These are phyloP conservation scores for Parmelia sp. DNA, from an alignment of 495 filamentous ascomycete species.

Conservation along the genomic window DNA sequence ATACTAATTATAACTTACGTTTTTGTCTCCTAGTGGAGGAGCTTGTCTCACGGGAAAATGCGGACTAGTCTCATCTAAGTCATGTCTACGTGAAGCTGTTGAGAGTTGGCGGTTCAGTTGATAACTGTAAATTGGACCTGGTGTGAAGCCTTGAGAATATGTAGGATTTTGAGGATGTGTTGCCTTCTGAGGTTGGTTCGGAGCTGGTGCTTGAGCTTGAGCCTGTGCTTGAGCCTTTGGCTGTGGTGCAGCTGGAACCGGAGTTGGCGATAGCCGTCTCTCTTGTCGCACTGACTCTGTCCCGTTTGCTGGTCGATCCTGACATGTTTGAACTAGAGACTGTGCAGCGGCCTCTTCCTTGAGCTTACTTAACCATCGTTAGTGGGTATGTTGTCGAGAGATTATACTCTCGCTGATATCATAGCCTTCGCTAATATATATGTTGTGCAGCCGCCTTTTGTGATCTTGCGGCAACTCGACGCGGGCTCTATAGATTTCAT, in stretches of 20 bases:
- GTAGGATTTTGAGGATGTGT: constrained; percentile 8
- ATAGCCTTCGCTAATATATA: no score
- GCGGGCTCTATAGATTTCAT: no score
- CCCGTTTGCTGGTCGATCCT: constrained; percentile 17
- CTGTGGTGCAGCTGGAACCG: constrained; percentile 13
- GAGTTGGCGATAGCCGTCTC: constrained; percentile 20
- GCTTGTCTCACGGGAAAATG: no score
- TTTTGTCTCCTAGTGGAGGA: no score
- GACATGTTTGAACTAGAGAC: constrained; percentile 10
- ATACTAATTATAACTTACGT: no score
- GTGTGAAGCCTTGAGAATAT: constrained; percentile 14
- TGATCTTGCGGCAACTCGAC: no score
- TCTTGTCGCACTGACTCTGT: constrained; percentile 21
- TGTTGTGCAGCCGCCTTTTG: no score
- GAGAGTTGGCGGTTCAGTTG: constrained; percentile 9
- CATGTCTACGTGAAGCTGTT: constrained; percentile 9
- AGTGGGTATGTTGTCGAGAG: no score
- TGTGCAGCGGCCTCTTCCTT: no score
- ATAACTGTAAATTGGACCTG: constrained; percentile 11
- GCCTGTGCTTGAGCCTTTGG: constrained; percentile 3
- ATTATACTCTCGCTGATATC: no score
- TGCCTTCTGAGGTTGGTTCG: constrained; percentile 12
- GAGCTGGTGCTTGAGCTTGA: constrained; percentile 13
- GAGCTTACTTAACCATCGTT: no score
- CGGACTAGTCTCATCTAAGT: constrained; percentile 5